These are phyloP conservation scores for Starmerella davenportii DNA, from an alignment of 805 yeast genomes.

Conservation along the genomic window DNA sequence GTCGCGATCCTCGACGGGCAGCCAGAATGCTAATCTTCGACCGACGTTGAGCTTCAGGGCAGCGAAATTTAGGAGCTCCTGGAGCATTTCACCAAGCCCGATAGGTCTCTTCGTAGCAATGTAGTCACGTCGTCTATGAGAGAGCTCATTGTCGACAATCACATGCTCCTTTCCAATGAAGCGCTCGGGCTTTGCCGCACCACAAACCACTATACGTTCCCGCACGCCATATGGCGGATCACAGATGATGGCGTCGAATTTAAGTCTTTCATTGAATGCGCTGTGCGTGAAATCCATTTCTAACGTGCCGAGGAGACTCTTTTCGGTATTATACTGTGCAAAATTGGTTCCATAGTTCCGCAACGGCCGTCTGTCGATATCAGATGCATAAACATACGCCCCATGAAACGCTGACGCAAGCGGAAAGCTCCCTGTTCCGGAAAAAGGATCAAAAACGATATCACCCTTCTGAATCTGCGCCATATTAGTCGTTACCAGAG, in stretches of 20 bases:
- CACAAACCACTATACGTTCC: slow-evolving; percentile 86
- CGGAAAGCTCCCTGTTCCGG: slow-evolving; percentile 89
- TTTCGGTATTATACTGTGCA: slow-evolving; percentile 45
- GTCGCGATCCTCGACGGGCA: slow-evolving; percentile 91
- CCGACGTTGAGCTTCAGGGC: slow-evolving; percentile 49
- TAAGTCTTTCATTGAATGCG: slow-evolving; percentile 45
- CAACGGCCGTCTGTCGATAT: slow-evolving; percentile 67
- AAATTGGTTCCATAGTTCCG: slow-evolving; percentile 62
- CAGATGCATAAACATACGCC: slow-evolving; percentile 67
- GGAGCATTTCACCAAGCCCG: slow-evolving; percentile 54
- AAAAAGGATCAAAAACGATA: slow-evolving; percentile 81
- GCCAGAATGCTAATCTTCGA: slow-evolving; percentile 87
- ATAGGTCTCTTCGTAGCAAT: slow-evolving; percentile 88
- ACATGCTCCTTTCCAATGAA: slow-evolving; percentile 53
- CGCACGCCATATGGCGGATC: slow-evolving; percentile 98
- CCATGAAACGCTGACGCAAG: slow-evolving; percentile 78
- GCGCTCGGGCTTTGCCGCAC: slow-evolving; percentile 49
- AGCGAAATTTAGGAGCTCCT: slow-evolving; percentile 60
- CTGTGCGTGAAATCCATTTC: slow-evolving; percentile 93
- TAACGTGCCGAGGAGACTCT: slow-evolving; percentile 50
- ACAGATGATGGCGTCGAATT: slow-evolving; percentile 67
- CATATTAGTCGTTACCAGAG: slow-evolving; percentile 72
- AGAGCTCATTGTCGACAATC: slow-evolving; percentile 61
- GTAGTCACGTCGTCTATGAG: slow-evolving; percentile 62
- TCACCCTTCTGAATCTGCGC: slow-evolving; percentile 53